These are phyloP conservation scores for Fraxinus latifolia DNA, from an alignment of 305 asterid species.

Conservation along the genomic window DNA sequence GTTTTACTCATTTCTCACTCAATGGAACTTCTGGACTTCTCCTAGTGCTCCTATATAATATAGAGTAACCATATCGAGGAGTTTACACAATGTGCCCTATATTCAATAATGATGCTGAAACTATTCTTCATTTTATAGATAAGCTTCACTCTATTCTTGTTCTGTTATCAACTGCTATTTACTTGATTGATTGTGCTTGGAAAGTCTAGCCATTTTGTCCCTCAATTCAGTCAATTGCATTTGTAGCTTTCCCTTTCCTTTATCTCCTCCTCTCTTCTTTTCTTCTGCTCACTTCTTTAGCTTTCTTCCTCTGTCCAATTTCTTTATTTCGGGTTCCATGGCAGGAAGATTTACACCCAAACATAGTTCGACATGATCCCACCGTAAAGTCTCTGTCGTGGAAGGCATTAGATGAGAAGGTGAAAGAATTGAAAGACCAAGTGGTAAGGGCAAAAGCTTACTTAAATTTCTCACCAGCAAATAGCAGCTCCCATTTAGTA, in stretches of 20 bases:
- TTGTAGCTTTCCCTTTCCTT: not conserved
- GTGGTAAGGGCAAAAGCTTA: slow-evolving; percentile 74
- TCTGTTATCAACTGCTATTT: slow-evolving; percentile 10
- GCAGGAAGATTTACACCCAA: slow-evolving; percentile 43
- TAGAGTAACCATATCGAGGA: slow-evolving; percentile 4
- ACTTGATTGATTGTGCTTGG: slow-evolving; percentile 20
- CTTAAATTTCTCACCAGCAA: slow-evolving; percentile 55
- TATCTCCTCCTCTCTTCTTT: not conserved
- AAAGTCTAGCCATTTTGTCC: not conserved
- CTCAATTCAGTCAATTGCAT: not conserved
- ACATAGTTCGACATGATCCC: slow-evolving; percentile 33
- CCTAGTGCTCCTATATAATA: slow-evolving; percentile 13
- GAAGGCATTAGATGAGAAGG: slow-evolving; percentile 51
- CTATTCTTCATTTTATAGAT: slow-evolving; percentile 11
- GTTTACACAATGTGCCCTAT: slow-evolving; percentile 5
- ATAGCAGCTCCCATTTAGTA: slow-evolving; percentile 67
- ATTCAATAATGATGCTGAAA: not conserved
- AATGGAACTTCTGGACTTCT: not conserved
- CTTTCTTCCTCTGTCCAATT: slow-evolving; percentile 6
- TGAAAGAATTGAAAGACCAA: slow-evolving; percentile 81
- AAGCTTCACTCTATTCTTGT: not conserved
- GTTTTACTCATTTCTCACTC: not conserved
- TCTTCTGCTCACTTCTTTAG: slow-evolving; percentile 6
- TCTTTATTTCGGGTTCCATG: slow-evolving; percentile 25
- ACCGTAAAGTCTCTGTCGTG: slow-evolving; percentile 27